Base-by-base conservation (phyloP, 2,329 filamentous ascomycete genomes). In the Alternaria sp. region DNA sequence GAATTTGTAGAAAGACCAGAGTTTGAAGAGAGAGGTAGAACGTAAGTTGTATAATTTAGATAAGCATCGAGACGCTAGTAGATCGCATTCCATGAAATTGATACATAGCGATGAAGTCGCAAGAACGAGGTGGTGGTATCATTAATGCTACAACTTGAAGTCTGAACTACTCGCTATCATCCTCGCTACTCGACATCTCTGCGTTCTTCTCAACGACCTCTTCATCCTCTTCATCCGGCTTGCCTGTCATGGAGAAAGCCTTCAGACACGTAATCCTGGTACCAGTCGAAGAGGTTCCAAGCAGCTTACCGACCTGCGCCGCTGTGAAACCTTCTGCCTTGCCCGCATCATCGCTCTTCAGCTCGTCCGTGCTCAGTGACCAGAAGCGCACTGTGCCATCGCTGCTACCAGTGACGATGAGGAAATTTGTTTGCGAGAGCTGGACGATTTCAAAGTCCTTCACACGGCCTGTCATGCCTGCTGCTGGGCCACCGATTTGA, bases 181-280 rank as follows among this genome's bases (percentile, higher is more conserved):
- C 67, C 3, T 69, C 69, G 45, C 69, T 74, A 58, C 69, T 73
- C 2, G 59, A 68, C 12, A 63, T 65, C 65, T 66, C 15, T 69
- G 60, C 64, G n/a, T 66, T 62, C n/a, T 62, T 66, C 45, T 73
- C 70, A 6, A 51, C 57, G n/a, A 59, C 66, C n/a, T 70, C 71
- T 2, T 69, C 67, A 8, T 71, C 74, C 4, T 61, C 72, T 8
- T 73, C 71, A 13, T 76, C 76, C 1, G 76, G 69, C 21, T 61
- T 72, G 2, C 77, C 78, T 79, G 92, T 87, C 93, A 98, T 96
- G 67, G 92, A 83, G 82, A 97, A 98, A 21, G 91, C 91, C 71
- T 89, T 89, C 73, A 98, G 77, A 77, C 96, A 98, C 40, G 94
- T 98, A 69, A 98, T 93, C 60, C 96, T 86, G 77, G 95, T 94